Conservation (phyloP, 805 yeast species). For the Saturnispora serradocipensis region DNA sequence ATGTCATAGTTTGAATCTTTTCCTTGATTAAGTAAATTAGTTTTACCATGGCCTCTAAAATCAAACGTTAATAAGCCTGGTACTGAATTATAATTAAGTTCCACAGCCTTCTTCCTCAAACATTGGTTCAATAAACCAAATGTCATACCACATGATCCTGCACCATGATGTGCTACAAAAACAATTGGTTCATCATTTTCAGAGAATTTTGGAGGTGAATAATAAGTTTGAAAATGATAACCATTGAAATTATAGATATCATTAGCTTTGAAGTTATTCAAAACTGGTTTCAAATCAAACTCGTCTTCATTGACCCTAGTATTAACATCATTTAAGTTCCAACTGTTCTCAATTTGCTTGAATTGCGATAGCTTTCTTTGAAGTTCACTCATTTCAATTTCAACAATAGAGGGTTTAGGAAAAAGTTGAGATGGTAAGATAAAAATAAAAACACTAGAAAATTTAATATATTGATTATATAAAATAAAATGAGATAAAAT, state of each 20-base stretch:
- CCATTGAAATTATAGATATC: slow-evolving; percentile 17
- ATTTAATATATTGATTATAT: neutral
- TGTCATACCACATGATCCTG: slow-evolving; percentile 81
- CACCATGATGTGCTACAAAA: slow-evolving; percentile 85
- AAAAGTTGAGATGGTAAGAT: neutral
- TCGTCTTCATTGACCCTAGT: neutral
- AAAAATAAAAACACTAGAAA: neutral
- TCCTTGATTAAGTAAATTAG: slow-evolving; percentile 24
- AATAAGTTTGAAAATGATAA: slow-evolving; percentile 46
- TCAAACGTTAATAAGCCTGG: slow-evolving; percentile 71
- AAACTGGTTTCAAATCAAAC: neutral
- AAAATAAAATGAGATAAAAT: neutral
- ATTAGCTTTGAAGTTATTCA: slow-evolving; percentile 25
- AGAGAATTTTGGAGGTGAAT: slow-evolving; percentile 36
- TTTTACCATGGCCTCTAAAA: slow-evolving; percentile 76
- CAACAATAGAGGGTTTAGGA: neutral
- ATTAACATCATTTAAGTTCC: neutral
- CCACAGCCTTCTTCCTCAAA: slow-evolving; percentile 30
- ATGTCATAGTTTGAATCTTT: slow-evolving; percentile 26
- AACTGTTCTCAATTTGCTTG: neutral
- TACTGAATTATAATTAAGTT: slow-evolving; percentile 22
- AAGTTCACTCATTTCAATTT: neutral
- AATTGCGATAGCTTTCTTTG: neutral
- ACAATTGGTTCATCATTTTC: slow-evolving; percentile 34
- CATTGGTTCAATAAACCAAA: slow-evolving; percentile 49